Evolutionary conservation across 371 early-diverging fungal genomes (phyloP), one percentile per base, ranked within the genome.

Genomic region (Mucor circinelloides): DNA sequence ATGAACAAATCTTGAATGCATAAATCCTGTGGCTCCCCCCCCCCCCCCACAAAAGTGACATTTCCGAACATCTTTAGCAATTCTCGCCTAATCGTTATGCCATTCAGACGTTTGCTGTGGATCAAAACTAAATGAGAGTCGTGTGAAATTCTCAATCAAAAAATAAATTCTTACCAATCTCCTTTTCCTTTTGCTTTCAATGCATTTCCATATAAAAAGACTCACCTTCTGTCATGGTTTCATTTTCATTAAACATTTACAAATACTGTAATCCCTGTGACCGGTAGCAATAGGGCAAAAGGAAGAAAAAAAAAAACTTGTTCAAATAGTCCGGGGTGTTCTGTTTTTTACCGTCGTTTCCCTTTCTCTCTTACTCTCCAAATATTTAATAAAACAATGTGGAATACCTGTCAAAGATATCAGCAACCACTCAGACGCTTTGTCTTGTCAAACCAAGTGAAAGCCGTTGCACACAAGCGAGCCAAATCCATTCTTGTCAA

Each of bases 381-480:
- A n/a, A 21, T 27, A n/a, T 30, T 34, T n/a, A 32, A 8, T 32
- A 19, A 32, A 42, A 64, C 23, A n/a, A 64, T 65, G 65, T 58
- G 65, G 58, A n/a, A 21, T 56, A 30, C 44, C n/a, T 65, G 65
- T 65, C 65, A 58, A 65, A 65, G 21, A 58, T 58, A 65, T 65
- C 44, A 58, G 12, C 65, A 57, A 54, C 63, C 57, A 6, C 10
- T 64, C 17, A 44, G 32, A 13, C 42, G 34, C 1, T 15, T 34
- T n/a, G 21, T 36, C 32, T 28, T 46, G 13, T 36, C 21, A n/a
- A 48, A 8, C 9, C 65, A 64, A 30, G n/a, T 55, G 6, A 55
- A n/a, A 42, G 9, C 17, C 7, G 9, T 31, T 19, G 40, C 21
- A 25, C 40, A 21, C 17, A 64, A 30, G 30, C 46, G 30, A 60